These are phyloP conservation scores for Euryodendron excelsum DNA, from an alignment of 148 eudicot genomes.

Conservation along the genomic window DNA sequence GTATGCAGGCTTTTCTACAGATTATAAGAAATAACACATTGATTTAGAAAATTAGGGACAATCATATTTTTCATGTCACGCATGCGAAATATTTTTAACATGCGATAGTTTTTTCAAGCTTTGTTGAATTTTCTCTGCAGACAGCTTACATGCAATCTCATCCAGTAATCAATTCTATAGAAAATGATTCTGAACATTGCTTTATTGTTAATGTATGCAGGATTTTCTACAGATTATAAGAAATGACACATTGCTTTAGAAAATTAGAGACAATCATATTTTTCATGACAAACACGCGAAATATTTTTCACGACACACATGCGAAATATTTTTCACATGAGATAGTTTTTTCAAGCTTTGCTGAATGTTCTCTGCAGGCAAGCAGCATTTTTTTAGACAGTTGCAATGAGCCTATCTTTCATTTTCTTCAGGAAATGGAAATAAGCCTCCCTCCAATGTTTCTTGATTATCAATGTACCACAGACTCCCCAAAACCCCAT, in stretches of 20 bases:
- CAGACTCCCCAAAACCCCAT: conserved; percentile 19
- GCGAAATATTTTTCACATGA: too few species aligned
- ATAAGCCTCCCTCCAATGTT: not conserved
- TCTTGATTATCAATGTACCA: conserved; percentile 3
- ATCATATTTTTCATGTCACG: too few species aligned
- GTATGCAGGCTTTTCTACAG: too few species aligned
- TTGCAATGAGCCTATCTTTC: not conserved
- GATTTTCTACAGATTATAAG: not conserved
- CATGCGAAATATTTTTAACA: too few species aligned
- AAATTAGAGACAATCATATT: not conserved
- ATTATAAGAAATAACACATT: too few species aligned
- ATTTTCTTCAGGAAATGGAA: not conserved
- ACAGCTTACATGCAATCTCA: not conserved
- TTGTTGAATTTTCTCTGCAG: too few species aligned
- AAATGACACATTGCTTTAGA: not conserved
- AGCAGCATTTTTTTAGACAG: not conserved
- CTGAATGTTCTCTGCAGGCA: too few species aligned
- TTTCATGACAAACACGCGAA: not conserved
- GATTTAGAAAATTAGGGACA: too few species aligned
- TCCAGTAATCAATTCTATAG: not conserved
- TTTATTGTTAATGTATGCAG: not conserved
- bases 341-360: too few species aligned
- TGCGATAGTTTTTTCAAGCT: too few species aligned
- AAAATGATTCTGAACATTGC: not conserved
- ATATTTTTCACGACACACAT: not conserved